Conservation (phyloP, 2,329 filamentous ascomycete species). For the Ophiognomonia clavigignenti-juglandacearum region DNA sequence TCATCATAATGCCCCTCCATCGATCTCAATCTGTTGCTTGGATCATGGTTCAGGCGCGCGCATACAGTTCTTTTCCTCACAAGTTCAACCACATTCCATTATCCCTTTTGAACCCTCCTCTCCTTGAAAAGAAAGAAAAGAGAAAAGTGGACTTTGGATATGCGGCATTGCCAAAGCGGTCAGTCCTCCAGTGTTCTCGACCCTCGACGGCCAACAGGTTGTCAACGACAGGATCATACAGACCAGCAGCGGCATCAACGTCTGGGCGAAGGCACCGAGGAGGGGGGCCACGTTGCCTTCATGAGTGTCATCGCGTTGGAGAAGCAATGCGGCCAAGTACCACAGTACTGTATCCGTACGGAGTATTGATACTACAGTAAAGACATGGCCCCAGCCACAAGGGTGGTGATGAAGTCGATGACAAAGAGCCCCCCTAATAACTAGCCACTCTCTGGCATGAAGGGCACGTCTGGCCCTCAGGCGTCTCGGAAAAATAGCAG, state of each 20-base stretch:
- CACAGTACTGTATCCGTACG: no score
- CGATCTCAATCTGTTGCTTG: no score
- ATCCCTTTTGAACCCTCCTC: no score
- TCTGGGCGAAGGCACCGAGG: neutral
- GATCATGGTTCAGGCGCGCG: no score
- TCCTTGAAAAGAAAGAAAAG: neutral
- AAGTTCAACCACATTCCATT: slow-evolving; percentile 1
- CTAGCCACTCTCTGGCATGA: slow-evolving; percentile 7
- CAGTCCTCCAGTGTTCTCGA: neutral
- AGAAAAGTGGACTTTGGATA: slow-evolving; percentile 9
- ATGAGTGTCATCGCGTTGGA: no score
- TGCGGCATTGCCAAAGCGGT: slow-evolving; percentile 7
- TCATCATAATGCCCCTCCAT: no score
- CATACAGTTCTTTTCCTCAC: no score
- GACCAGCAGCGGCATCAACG: slow-evolving; percentile 2
- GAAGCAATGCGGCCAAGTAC: no score
- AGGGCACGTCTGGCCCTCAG: neutral
- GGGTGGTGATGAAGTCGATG: neutral
- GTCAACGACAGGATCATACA: neutral
- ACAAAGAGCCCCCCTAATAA: slow-evolving; percentile 2
- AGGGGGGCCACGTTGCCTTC: slow-evolving; percentile 13
- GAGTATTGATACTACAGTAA: no score
- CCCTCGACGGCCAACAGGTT: neutral
- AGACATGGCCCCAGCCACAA: neutral
- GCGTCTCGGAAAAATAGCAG: slow-evolving; percentile 1